These are phyloP conservation scores for Crucihimalaya himalaica DNA, from an alignment of 345 rosid species.

Conservation along the genomic window DNA sequence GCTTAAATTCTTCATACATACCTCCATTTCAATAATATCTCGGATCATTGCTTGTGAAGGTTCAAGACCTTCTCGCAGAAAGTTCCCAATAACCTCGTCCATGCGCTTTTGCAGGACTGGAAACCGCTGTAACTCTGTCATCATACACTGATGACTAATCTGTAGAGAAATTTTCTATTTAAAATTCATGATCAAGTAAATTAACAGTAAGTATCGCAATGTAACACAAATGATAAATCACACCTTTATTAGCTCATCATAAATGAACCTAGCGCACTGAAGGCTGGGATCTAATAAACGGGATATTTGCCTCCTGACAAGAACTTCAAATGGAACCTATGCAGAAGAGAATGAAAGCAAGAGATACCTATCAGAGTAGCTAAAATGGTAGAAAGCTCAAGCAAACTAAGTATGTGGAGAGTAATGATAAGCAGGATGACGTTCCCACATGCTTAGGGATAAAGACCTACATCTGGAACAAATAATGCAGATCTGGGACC, in stretches of 20 bases:
- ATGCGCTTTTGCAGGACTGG: constrained; percentile 86
- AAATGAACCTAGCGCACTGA: constrained; percentile 96
- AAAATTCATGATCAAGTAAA: constrained; percentile 5
- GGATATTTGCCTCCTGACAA: constrained; percentile 86
- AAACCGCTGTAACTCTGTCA: constrained; percentile 75
- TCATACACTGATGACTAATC: constrained; percentile 89
- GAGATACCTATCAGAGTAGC: constrained; percentile 5
- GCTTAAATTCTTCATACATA: constrained; percentile 27
- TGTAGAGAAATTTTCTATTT: constrained; percentile 35
- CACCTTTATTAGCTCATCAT: constrained; percentile 91
- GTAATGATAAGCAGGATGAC: not conserved
- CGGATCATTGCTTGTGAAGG: constrained; percentile 94
- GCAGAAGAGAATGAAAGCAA: constrained; percentile 25
- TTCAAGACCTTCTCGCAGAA: constrained; percentile 87
- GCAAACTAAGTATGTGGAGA: constrained; percentile 1
- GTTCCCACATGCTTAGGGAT: not conserved
- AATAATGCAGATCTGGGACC: constrained; percentile 90
- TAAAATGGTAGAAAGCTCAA: not conserved
- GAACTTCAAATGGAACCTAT: constrained; percentile 96
- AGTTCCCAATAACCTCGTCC: constrained; percentile 91
- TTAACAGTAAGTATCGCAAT: not conserved
- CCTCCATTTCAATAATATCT: constrained; percentile 95
- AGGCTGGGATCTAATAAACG: constrained; percentile 93
- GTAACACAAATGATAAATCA: not conserved
- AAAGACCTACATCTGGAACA: constrained; percentile 76